Conservation (phyloP, 2,329 filamentous ascomycete species). For the Saccharata proteae region DNA sequence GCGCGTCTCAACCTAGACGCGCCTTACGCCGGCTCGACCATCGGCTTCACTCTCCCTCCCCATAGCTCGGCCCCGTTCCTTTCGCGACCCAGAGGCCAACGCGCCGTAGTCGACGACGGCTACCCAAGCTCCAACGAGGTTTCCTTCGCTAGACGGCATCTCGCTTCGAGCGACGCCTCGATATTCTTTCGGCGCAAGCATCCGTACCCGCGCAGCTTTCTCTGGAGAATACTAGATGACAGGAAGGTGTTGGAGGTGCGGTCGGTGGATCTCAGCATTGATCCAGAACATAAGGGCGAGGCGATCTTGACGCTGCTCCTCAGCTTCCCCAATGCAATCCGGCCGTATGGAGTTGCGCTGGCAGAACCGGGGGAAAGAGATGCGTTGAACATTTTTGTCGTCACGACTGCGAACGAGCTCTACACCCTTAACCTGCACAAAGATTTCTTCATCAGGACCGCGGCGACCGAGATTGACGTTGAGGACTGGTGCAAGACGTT, state of each 20-base stretch:
- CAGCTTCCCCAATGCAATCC: constrained; percentile 60
- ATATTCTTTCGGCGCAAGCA: constrained; percentile 73
- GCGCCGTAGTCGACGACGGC: constrained; percentile 25
- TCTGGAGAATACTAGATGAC: constrained; percentile 82
- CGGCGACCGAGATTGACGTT: constrained; percentile 60
- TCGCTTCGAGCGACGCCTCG: constrained; percentile 62
- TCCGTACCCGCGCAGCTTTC: constrained; percentile 67
- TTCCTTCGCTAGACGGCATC: constrained; percentile 56
- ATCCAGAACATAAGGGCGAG: constrained; percentile 45
- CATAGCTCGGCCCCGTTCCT: constrained; percentile 21
- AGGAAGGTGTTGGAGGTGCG: constrained; percentile 71
- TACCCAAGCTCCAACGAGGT: constrained; percentile 51
- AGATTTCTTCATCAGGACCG: constrained; percentile 64
- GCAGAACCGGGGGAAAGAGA: constrained; percentile 70
- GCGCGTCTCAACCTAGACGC: constrained; percentile 73
- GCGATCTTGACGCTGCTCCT: constrained; percentile 66
- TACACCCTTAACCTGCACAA: constrained; percentile 75
- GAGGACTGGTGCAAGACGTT: constrained; percentile 65
- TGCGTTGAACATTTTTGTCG: constrained; percentile 63
- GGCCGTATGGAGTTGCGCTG: constrained; percentile 67
- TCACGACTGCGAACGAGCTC: constrained; percentile 67
- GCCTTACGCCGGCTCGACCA: constrained; percentile 54
- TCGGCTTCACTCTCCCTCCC: constrained; percentile 44
- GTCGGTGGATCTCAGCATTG: constrained; percentile 65
- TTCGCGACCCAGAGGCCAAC: constrained; percentile 19